These are phyloP conservation scores for Syzygium aqueum DNA, from an alignment of 345 rosid species.

Conservation along the genomic window DNA sequence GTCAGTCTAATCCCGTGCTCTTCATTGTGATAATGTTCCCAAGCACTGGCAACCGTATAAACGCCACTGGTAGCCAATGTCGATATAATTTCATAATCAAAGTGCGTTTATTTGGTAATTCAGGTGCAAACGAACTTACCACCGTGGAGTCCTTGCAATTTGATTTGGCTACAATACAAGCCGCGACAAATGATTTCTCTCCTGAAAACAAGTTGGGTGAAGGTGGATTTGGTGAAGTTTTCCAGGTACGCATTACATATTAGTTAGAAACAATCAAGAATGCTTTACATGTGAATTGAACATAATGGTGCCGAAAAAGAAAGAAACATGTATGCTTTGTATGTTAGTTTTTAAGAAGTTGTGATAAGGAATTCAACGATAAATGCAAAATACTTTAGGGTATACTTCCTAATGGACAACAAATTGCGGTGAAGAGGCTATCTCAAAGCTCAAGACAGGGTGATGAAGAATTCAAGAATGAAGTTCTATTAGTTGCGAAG, in stretches of 20 bases:
- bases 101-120: neutral
- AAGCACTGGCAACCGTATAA: neutral
- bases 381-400: neutral
- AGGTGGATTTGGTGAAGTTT: constrained; percentile 74
- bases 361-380: neutral
- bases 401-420: neutral
- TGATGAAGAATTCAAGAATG: too few species aligned
- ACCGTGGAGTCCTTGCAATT: constrained; percentile 1
- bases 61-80: neutral
- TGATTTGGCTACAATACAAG: constrained; percentile 15
- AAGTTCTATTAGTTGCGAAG: too few species aligned
- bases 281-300: neutral
- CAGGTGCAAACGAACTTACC: neutral
- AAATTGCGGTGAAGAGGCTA: neutral
- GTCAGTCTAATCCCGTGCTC: neutral
- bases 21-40: neutral
- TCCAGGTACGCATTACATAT: constrained; percentile 18
- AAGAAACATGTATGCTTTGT: neutral
- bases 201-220: constrained; percentile 42
- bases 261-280: neutral
- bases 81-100: neutral
- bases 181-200: constrained; percentile 43
- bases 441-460: neutral
- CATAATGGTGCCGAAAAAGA: neutral
- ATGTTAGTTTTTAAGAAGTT: neutral